Conservation (phyloP, 306 rosid genomes). For the Myrica gale region DNA sequence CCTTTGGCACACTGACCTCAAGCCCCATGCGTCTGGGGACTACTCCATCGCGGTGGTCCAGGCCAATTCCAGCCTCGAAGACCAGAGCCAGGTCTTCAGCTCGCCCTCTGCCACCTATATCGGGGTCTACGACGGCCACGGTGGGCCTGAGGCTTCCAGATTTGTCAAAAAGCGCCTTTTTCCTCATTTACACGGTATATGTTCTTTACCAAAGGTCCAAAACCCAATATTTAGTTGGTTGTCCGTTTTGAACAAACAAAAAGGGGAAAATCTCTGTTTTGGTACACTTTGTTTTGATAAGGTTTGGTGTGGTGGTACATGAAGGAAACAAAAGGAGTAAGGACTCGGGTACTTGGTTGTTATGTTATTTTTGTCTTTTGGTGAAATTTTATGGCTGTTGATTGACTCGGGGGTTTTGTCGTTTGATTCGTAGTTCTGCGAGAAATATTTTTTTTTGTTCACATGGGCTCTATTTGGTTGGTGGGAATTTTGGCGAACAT, state of each 20-base stretch:
- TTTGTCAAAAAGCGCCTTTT: constrained; percentile 76
- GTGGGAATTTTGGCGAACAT: background rate
- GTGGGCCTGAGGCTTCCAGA: constrained; percentile 95
- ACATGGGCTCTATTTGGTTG: background rate
- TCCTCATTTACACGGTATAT: constrained; percentile 67
- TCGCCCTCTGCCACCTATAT: constrained; percentile 79
- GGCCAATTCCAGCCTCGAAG: constrained; percentile 82
- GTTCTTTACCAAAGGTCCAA: too few species aligned
- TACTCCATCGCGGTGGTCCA: constrained; percentile 95
- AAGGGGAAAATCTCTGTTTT: background rate
- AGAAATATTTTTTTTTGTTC: background rate
- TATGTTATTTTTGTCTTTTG: background rate
- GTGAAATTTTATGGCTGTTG: background rate
- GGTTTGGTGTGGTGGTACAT: background rate
- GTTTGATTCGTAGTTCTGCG: background rate
- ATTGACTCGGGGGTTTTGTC: background rate
- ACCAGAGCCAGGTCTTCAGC: constrained; percentile 90
- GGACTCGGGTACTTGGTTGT: background rate
- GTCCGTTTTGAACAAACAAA: background rate
- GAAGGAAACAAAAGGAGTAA: background rate
- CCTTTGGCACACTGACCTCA: constrained; percentile 83
- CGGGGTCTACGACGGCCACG: constrained; percentile 95
- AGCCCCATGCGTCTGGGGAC: constrained; percentile 86
- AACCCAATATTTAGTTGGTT: background rate
- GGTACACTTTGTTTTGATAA: background rate